phyloP scores from a whole-genome alignment of 805 yeast species.

The Alloascoidea africana region DNA sequence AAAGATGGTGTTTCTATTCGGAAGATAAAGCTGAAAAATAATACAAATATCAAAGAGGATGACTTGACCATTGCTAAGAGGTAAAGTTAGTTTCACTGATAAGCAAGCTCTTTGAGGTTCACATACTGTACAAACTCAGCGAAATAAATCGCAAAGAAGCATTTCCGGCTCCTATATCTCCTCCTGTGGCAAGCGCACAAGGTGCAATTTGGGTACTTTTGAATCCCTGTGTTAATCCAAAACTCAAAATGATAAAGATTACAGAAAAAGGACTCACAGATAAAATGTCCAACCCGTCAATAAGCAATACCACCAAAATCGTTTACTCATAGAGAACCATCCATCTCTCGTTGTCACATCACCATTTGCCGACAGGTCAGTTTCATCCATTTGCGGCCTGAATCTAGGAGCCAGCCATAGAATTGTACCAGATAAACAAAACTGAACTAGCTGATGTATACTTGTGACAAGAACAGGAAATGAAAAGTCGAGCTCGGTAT shows the following conservation, averaged over 20 bases:
- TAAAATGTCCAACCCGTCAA: slow-evolving; percentile 15
- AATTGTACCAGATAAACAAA: slow-evolving; percentile 32
- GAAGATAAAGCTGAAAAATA: slow-evolving; percentile 75
- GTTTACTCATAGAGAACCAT: slow-evolving; percentile 3
- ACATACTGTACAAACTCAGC: slow-evolving; percentile 58
- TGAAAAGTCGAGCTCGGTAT: slow-evolving; percentile 52
- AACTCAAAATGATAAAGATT: neutral
- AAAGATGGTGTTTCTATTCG: slow-evolving; percentile 60
- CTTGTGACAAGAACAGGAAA: slow-evolving; percentile 80
- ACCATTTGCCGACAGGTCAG: slow-evolving; percentile 3
- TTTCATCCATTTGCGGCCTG: slow-evolving; percentile 19
- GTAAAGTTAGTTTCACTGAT: neutral
- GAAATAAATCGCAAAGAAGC: slow-evolving; percentile 68
- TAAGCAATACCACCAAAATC: slow-evolving; percentile 8
- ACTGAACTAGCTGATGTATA: slow-evolving; percentile 64
- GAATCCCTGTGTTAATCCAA: slow-evolving; percentile 14
- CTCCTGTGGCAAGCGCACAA: slow-evolving; percentile 77
- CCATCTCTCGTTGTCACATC: slow-evolving; percentile 8
- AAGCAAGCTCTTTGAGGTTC: neutral
- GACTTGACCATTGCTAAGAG: slow-evolving; percentile 59
- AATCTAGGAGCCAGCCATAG: slow-evolving; percentile 31
- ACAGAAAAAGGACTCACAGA: slow-evolving; percentile 6
- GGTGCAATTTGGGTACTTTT: slow-evolving; percentile 52
- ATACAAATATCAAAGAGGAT: slow-evolving; percentile 74
- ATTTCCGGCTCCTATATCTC: slow-evolving; percentile 90